Evolutionary conservation across 2,329 filamentous ascomycete genomes (phyloP).

Genomic region (Colletotrichum salicis): DNA sequence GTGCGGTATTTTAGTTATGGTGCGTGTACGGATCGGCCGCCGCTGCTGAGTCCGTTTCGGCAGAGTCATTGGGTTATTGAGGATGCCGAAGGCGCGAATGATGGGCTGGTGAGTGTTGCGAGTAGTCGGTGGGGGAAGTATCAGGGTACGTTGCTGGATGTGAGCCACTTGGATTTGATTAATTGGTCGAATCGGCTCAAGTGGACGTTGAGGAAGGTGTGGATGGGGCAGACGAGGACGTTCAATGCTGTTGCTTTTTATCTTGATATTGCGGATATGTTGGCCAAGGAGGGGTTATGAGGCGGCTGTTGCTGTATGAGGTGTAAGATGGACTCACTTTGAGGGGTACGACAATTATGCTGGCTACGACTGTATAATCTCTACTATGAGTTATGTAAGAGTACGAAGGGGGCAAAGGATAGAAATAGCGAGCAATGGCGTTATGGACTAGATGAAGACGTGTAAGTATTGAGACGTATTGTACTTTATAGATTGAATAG

Average conservation of each 20-base stretch:
- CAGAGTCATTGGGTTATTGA: constrained; percentile 62
- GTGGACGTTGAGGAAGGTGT: constrained; percentile 63
- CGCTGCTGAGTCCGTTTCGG: constrained; percentile 73
- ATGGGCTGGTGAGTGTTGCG: constrained; percentile 74
- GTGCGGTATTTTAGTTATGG: constrained; percentile 73
- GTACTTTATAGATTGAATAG: fast-evolving
- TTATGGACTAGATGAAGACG: not conserved
- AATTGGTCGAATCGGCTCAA: constrained; percentile 73
- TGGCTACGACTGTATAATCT: not conserved
- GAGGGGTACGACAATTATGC: not conserved
- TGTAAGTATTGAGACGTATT: not conserved
- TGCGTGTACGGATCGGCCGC: constrained; percentile 61
- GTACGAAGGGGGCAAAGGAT: not conserved
- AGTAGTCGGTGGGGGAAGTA: constrained; percentile 73
- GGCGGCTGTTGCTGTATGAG: not conserved
- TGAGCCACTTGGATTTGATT: constrained; percentile 73
- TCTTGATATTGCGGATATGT: constrained; percentile 74
- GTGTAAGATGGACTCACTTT: not conserved
- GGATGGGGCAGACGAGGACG: constrained; percentile 64
- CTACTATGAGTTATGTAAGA: not conserved
- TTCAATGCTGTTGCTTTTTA: constrained; percentile 78
- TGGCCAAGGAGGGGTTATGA: constrained; percentile 71
- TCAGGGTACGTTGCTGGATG: constrained; percentile 69
- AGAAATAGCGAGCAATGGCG: not conserved
- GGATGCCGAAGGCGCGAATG: constrained; percentile 67